A percentile compares a stretch with the other conserved stretches of the same genome.
phyloP scores from a whole-genome alignment of 306 rosid genomes.

The Prunus mira region DNA sequence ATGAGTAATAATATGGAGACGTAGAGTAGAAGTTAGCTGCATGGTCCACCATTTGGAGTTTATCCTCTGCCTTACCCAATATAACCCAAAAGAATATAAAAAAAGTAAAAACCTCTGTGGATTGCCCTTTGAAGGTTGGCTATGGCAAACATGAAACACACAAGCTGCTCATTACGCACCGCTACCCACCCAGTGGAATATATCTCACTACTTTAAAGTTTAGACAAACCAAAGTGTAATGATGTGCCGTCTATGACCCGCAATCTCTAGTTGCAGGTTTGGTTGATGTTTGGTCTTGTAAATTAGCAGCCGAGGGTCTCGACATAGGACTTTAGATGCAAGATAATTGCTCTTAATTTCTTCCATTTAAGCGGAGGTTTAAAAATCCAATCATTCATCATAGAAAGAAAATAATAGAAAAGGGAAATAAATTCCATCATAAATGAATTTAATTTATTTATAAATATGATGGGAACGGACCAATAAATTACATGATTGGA shows the following conservation, averaged over 20 bases:
- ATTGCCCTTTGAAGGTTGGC: neutral
- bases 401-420: neutral
- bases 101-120: neutral
- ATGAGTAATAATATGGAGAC: neutral
- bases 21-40: conserved; percentile 2
- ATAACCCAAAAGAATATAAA: neutral
- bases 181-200: neutral
- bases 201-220: neutral
- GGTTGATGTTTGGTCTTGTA: neutral
- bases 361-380: no score
- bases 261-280: neutral
- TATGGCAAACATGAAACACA: neutral
- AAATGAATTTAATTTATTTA: neutral
- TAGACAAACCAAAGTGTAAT: neutral
- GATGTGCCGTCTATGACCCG: conserved; percentile 51
- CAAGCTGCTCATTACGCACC: neutral
- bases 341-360: neutral
- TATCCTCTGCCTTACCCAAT: neutral
- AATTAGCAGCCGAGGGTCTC: no score
- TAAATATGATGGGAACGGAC: conserved; percentile 1
- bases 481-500: no score
- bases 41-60: neutral
- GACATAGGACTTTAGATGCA: no score
- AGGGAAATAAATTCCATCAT: neutral
- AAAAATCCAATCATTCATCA: no score